Evolutionary conservation across 2,329 filamentous ascomycete genomes (phyloP).

Genomic region (Fusarium newnesense): DNA sequence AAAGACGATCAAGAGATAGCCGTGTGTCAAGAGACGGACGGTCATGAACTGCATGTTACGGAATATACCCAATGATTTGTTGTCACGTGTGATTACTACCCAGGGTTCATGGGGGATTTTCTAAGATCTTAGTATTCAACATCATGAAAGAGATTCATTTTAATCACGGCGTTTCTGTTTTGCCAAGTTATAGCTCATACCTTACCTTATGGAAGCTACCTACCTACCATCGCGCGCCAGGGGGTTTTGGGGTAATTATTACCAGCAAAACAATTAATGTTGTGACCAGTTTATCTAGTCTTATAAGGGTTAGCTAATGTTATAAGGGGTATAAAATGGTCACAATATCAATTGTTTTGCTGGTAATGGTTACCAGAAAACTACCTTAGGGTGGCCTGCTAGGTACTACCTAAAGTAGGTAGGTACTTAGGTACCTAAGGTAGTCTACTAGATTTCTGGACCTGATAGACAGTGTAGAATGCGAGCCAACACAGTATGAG

Average conservation of each 20-base stretch:
- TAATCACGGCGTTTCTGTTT: not conserved
- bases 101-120: not conserved
- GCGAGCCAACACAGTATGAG: slow-evolving; percentile 43
- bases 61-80: slow-evolving; percentile 38
- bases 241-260: no score
- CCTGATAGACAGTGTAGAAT: not conserved
- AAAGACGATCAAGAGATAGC: slow-evolving; percentile 30
- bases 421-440: no score
- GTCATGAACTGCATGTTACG: slow-evolving; percentile 25
- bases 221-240: no score
- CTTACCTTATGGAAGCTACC: no score
- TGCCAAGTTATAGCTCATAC: not conserved
- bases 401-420: no score
- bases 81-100: not conserved
- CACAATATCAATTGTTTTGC: no score
- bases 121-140: not conserved
- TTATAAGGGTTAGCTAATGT: no score
- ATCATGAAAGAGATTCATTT: not conserved
- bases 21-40: slow-evolving; percentile 32
- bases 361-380: no score
- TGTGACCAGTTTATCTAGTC: no score
- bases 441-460: not conserved
- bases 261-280: no score
- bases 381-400: no score
- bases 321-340: no score